Conservation (phyloP, 2,329 filamentous ascomycete species). For the Talaromyces sp. region DNA sequence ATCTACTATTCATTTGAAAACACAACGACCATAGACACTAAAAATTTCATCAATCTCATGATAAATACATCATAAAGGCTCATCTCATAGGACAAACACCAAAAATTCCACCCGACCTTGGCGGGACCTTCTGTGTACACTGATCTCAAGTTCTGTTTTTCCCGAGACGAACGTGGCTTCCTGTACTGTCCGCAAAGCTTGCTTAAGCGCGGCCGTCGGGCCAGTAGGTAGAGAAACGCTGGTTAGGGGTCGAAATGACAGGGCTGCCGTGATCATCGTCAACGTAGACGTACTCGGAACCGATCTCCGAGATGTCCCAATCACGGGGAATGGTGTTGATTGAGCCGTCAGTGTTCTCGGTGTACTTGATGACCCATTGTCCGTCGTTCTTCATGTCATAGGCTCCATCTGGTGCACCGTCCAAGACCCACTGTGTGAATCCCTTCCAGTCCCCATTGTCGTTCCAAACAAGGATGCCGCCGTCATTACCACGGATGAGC, state of each 20-base stretch:
- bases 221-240: constrained; percentile 11
- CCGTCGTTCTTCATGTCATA: constrained; percentile 13
- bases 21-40: not conserved
- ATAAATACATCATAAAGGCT: not conserved
- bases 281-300: constrained; percentile 2
- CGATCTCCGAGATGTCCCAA: constrained; percentile 6
- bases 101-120: not conserved
- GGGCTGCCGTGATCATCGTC: constrained; percentile 9
- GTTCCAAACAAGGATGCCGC: constrained; percentile 12
- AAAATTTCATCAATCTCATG: not conserved
- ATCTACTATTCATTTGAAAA: not conserved
- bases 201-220: constrained; percentile 1
- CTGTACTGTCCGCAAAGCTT: not conserved
- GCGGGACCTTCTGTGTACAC: not conserved
- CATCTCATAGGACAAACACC: not conserved
- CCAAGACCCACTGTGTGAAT: constrained; percentile 8
- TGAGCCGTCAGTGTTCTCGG: not conserved
- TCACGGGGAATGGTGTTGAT: constrained; percentile 13
- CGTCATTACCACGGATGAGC: constrained; percentile 10
- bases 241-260: constrained; percentile 9
- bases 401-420: constrained; percentile 6
- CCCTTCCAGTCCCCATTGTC: constrained; percentile 7
- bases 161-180: not conserved
- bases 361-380: constrained; percentile 8
- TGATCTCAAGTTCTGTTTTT: not conserved